Percentiles rank a stretch among this genome's conserved stretches.
These are phyloP conservation scores for Dicorynia guianensis DNA, from an alignment of 306 rosid genomes.

Conservation along the genomic window DNA sequence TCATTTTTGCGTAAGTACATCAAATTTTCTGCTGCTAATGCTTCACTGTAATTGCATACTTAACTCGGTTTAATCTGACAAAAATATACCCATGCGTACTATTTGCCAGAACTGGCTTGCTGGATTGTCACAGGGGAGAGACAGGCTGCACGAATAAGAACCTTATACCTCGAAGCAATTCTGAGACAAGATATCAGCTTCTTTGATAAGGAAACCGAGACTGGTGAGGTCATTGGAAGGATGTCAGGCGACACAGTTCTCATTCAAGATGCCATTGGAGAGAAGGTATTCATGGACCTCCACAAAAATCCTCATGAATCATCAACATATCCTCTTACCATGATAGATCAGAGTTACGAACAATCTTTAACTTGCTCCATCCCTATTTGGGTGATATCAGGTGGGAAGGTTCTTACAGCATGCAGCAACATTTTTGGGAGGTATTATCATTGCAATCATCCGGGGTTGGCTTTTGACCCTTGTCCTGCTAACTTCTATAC, in stretches of 20 bases:
- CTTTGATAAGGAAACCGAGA: slow-evolving; percentile 72
- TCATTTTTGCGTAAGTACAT: slow-evolving; percentile 69
- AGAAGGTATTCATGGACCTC: slow-evolving; percentile 59
- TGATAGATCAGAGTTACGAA: background rate
- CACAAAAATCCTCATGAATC: background rate
- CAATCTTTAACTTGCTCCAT: background rate
- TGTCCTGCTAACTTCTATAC: slow-evolving; percentile 72
- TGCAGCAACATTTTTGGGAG: slow-evolving; percentile 59
- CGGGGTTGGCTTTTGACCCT: slow-evolving; percentile 84
- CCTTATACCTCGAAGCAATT: slow-evolving; percentile 76
- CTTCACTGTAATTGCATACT: background rate
- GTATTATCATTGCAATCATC: slow-evolving; percentile 68
- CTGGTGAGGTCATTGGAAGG: slow-evolving; percentile 77
- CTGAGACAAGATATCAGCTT: slow-evolving; percentile 80
- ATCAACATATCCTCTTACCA: slow-evolving; percentile 1
- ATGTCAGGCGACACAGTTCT: slow-evolving; percentile 90
- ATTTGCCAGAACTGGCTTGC: slow-evolving; percentile 67
- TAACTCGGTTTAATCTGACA: slow-evolving; percentile 26
- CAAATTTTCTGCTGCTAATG: slow-evolving; percentile 21
- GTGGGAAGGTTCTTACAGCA: slow-evolving; percentile 74
- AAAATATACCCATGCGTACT: slow-evolving; percentile 1
- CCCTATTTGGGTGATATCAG: slow-evolving; percentile 48
- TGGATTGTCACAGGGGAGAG: slow-evolving; percentile 93
- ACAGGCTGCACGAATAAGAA: slow-evolving; percentile 79
- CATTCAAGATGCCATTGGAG: slow-evolving; percentile 91